Evolutionary conservation across 2,329 filamentous ascomycete species (phyloP).

Genomic region (Colletotrichum cereale): DNA sequence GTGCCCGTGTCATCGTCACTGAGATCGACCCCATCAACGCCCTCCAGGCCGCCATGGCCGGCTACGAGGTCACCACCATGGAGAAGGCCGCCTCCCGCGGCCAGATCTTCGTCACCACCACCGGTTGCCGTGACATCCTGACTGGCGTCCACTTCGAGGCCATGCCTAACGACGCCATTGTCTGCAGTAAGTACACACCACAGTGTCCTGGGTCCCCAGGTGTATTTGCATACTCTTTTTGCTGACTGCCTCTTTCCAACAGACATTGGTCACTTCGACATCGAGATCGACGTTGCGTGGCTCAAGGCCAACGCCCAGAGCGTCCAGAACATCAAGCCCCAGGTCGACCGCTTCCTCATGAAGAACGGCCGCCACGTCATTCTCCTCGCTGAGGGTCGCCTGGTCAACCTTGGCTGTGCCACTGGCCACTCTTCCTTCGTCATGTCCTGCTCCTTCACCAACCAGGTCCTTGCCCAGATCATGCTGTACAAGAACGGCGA

Average conservation of each 20-base stretch:
- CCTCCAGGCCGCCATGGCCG: constrained; percentile 97
- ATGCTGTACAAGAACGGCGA: constrained; percentile 96
- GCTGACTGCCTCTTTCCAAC: constrained; percentile 28
- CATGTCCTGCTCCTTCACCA: constrained; percentile 99
- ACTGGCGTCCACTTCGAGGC: constrained; percentile 90
- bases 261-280: constrained; percentile 99
- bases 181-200: constrained; percentile 80
- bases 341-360: constrained; percentile 98
- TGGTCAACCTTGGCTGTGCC: constrained; percentile 99
- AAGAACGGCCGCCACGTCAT: constrained; percentile 95
- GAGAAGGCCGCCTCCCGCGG: constrained; percentile 90
- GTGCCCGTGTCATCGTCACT: constrained; percentile 94
- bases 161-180: constrained; percentile 98
- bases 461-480: constrained; percentile 99
- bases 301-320: constrained; percentile 96
- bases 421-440: constrained; percentile 99
- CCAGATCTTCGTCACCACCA: constrained; percentile 99
- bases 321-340: constrained; percentile 99
- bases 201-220: not conserved
- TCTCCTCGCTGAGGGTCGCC: constrained; percentile 96
- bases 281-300: constrained; percentile 99
- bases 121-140: constrained; percentile 98
- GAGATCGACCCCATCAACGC: constrained; percentile 99
- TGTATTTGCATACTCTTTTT: not conserved
- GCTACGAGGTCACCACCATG: constrained; percentile 98